Conservation (phyloP, 2,329 filamentous ascomycete species). For the Botrytis fabae region DNA sequence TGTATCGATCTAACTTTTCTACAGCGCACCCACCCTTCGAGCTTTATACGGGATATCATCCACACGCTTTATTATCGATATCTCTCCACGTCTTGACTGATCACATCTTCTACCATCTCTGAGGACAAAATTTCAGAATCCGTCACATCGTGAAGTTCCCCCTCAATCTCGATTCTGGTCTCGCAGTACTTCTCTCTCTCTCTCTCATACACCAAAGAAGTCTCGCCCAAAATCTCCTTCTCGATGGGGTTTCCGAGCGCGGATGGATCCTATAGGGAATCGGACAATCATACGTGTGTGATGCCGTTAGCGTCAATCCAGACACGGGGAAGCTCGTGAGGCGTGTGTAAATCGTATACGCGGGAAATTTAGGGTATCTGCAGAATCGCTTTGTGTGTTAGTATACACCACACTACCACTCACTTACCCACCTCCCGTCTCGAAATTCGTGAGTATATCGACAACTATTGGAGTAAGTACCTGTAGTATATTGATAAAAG, state of each 20-base stretch:
- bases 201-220: neutral
- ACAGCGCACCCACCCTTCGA: too few species aligned
- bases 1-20: too few species aligned
- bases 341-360: neutral
- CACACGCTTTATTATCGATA: rapidly evolving
- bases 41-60: neutral
- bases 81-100: neutral
- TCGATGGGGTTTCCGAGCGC: rapidly evolving
- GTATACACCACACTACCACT: rapidly evolving
- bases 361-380: neutral
- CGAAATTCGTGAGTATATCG: neutral
- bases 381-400: too few species aligned
- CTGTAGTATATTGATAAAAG: neutral
- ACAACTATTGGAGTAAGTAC: neutral
- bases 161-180: neutral
- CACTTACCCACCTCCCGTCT: neutral
- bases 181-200: too few species aligned
- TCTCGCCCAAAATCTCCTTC: neutral
- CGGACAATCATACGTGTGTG: neutral
- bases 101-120: rapidly evolving
- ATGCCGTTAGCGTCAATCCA: neutral
- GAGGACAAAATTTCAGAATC: rapidly evolving
- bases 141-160: rapidly evolving
- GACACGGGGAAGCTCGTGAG: neutral
- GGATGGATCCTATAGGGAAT: rapidly evolving